Percentiles rank a stretch among this genome's conserved stretches.
phyloP scores from a whole-genome alignment of 305 asterid genomes.

The Fraxinus latifolia region DNA sequence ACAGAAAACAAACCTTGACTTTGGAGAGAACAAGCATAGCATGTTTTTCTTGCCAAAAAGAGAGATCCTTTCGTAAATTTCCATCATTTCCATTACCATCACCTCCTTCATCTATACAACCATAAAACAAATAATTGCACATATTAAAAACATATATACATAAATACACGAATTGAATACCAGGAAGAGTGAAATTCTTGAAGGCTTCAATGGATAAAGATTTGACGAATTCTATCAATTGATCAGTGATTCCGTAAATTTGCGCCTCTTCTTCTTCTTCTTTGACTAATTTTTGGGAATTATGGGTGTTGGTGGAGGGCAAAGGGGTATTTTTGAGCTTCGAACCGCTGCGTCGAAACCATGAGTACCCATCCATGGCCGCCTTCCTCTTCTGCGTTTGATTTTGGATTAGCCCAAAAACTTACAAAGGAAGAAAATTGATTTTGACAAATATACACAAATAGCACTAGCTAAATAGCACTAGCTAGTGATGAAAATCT shows the following conservation, averaged over 20 bases:
- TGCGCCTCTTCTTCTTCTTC: slow-evolving; percentile 34
- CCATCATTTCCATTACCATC: slow-evolving; percentile 35
- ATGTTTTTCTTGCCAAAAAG: slow-evolving; percentile 86
- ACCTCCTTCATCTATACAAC: slow-evolving; percentile 44
- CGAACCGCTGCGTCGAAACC: slow-evolving; percentile 69
- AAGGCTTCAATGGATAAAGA: slow-evolving; percentile 72
- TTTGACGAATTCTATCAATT: slow-evolving; percentile 58
- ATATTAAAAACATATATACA: neutral
- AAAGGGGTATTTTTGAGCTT: slow-evolving; percentile 37
- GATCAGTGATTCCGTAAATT: slow-evolving; percentile 62
- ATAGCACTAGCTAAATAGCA: neutral
- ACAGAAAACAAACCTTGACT: slow-evolving; percentile 51
- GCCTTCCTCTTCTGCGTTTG: neutral
- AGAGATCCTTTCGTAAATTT: slow-evolving; percentile 57
- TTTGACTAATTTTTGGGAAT: slow-evolving; percentile 9
- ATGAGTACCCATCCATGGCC: slow-evolving; percentile 61
- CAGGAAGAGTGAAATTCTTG: slow-evolving; percentile 53
- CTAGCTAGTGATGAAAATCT: neutral
- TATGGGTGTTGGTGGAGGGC: slow-evolving; percentile 24
- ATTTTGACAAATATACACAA: neutral
- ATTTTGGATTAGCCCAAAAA: neutral
- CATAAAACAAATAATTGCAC: slow-evolving; percentile 11
- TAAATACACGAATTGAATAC: slow-evolving; percentile 28
- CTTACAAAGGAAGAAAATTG: neutral
- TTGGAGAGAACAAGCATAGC: slow-evolving; percentile 73